Evolutionary conservation across 805 yeast genomes (phyloP), one percentile per base, ranked within the genome.

Genomic region (Kazachstania bromeliacearum): DNA sequence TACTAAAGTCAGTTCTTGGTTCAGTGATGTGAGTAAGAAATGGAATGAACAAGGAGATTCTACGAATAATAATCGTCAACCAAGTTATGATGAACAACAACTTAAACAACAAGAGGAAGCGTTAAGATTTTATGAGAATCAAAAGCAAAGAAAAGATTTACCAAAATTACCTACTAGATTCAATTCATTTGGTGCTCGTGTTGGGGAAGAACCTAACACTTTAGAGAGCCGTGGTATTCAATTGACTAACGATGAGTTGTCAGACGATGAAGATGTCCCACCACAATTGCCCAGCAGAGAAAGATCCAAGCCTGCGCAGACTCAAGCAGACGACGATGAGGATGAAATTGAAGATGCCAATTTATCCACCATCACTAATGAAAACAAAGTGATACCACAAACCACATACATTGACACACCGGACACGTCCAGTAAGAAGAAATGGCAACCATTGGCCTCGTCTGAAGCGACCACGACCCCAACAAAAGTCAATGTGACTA

Each of bases 1-100:
- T 38, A 67, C 72, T 32, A 79, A 80, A 37, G 74, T 87, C 40
- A 79, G 81, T 42, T 71, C 77, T 12, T 87, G 95, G 95, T 75
- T 84, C 33, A 73, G 73, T 41, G 83, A 77, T 12, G 52, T 84
- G 29, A 46, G 43, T 22, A 54, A 47, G 28, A 52, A 38, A 27
- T 41, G 47, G 14, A 33, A 32, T 18, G 44, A 42, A n/a, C 46
- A 45, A 14, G 40, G 36, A 6, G 29, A 37, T 18, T 39, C 34
- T 7, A 24, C 20, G 7, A 15, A 20, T 24, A 10, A 13, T 24
- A 14, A 17, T 10, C 27, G 28, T 24, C 26, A 20, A 21, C 21
- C 32, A 14, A 23, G 18, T 18, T 31, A 33, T 22, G 27, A 33
- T 30, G 32, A 36, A 20, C 28, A 34, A 4, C 37, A 38, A 30